Base-by-base conservation (phyloP, 108 stramenopile genomes). In the Conticribra weissflogii region DNA sequence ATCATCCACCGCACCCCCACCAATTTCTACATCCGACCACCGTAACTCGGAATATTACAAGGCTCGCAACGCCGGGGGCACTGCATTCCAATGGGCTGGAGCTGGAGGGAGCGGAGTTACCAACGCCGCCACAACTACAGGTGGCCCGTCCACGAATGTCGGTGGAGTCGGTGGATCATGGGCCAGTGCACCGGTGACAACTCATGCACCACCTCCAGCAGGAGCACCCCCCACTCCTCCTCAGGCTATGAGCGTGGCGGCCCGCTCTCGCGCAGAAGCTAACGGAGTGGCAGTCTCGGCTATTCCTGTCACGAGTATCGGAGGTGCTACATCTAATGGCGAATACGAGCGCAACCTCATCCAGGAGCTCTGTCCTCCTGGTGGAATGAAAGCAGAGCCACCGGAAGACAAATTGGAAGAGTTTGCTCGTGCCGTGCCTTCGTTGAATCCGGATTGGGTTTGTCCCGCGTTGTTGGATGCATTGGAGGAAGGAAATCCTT, bases 371-470 rank as follows among this genome's bases (percentile, higher is more conserved):
- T 98, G 96, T 71, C 93, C 91, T 16, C 96, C 96, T 8, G 95
- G 97, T 34, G 97, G 97, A 15, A 88, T 96, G 85, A 94, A 95
- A 63, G 86, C 97, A 18, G 94, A 91, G 53, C 97, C 97, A 19
- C 92, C 95, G 31, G 83, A 79, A 7, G 95, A 96, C 50, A 93
- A 95, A 61, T 59, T 98, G 46, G 79, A 67, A 12, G 81, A 85
- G 48, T 98, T 96, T 78, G 66, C 90, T 3, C 49, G 74, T 3
- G 76, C 88, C 1, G 78, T 93, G 9, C 74, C 89, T 33, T 88
- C 86, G 23, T 80, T 98, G 21, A 89, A 96, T 62, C 68, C 93
- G 3, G 94, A 95, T 73, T 72, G 92, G 46, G 88, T 97, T 1
- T 92, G 94, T 66, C 94, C 94, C 1, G 90, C 81, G 17, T 50